Conservation (phyloP, 2,329 filamentous ascomycete species). For the Pseudocercospora macadamiae region DNA sequence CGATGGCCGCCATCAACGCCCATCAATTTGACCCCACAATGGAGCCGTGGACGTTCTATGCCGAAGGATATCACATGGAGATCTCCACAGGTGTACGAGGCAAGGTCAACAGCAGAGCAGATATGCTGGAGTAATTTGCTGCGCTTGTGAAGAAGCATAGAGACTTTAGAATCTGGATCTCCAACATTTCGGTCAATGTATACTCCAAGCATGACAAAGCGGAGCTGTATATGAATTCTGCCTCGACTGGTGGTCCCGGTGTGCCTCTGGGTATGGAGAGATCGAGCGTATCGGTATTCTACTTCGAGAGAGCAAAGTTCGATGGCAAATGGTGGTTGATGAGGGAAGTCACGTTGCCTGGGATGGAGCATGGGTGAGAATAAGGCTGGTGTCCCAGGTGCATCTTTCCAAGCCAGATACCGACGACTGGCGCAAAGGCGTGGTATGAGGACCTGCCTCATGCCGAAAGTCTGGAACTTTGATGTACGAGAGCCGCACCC, state of each 20-base stretch:
- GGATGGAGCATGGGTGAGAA: background rate
- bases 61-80: background rate
- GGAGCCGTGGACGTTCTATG: background rate
- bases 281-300: background rate
- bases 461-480: no score
- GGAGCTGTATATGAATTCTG: background rate
- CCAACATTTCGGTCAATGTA: background rate
- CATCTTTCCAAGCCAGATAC: no score
- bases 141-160: background rate
- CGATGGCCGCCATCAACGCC: background rate
- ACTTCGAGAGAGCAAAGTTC: background rate
- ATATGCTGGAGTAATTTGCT: background rate
- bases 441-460: no score
- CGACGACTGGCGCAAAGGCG: no score
- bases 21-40: background rate
- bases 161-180: background rate
- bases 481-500: no score
- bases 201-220: background rate
- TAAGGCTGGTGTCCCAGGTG: background rate
- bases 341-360: background rate
- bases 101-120: background rate
- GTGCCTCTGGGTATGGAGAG: background rate
- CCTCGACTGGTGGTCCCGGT: background rate
- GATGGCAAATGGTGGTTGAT: background rate
- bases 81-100: background rate